Percentiles rank a stretch among this genome's conserved stretches.
Conservation (phyloP, 805 yeast genomes). For the Yamadazyma takamatsuzukensis region DNA sequence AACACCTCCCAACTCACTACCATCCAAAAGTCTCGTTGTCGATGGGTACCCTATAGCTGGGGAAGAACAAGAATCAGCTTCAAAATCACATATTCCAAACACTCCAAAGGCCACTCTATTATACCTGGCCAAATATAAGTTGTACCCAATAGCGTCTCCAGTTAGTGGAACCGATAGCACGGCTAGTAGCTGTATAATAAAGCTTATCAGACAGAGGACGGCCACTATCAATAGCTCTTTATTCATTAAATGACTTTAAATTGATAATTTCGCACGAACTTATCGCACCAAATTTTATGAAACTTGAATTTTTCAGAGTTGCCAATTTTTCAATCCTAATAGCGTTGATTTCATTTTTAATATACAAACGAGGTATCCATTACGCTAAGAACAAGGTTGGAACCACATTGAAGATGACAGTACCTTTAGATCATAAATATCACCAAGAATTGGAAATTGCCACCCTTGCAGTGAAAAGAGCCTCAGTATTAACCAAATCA, state of each 20-base stretch:
- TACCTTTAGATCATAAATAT: conserved; percentile 26
- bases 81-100: conserved; percentile 38
- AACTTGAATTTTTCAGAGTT: too few relatives aligned
- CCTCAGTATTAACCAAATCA: conserved; percentile 68
- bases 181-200: conserved; percentile 35
- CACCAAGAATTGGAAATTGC: conserved; percentile 75
- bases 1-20: conserved; percentile 15
- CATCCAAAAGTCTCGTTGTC: background rate
- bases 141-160: conserved; percentile 18
- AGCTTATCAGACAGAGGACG: conserved; percentile 25
- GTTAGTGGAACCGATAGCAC: conserved; percentile 42
- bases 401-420: too few relatives aligned
- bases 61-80: conserved; percentile 23
- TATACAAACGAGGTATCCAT: too few relatives aligned
- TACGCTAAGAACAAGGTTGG: too few relatives aligned
- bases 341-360: too few relatives aligned
- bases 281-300: too few relatives aligned
- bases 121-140: conserved; percentile 28
- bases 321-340: background rate
- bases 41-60: conserved; percentile 36
- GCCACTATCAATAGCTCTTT: conserved; percentile 28
- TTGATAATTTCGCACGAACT: too few relatives aligned
- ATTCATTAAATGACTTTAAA: too few relatives aligned
- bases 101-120: conserved; percentile 38
- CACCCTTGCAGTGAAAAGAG: conserved; percentile 84